Base-by-base conservation (phyloP, 2,329 filamentous ascomycete genomes). In the Fusarium marasasianum region DNA sequence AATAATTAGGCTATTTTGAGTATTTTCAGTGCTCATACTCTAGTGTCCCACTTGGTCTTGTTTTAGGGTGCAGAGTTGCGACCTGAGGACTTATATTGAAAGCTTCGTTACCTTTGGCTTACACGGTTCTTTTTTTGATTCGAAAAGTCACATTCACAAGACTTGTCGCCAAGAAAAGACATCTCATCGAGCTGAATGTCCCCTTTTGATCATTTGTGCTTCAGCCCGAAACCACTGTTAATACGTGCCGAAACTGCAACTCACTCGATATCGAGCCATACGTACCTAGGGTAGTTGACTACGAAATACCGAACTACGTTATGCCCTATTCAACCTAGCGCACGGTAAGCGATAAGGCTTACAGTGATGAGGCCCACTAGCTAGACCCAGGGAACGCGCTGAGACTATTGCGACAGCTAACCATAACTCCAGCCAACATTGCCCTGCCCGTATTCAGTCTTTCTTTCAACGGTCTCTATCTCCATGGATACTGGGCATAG, bases 341-440 rank as follows among this genome's bases (percentile, higher is more conserved):
- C 14, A 47, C 31, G 7, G 55, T 37, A 26, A 44, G 31, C 31
- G 38, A 51, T 26, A 58, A 63, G 40, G 59, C 38, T 63, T 33
- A 35, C 41, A 43, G 13, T 8, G 62, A 40, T 35, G 13, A 31
- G 45, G 9, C 20, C 65, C 57, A 64, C 65, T 50, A n/a, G 24
- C 14, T 33, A 17, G 13, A 29, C 12, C 26, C 26, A 29, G 41
- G 51, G 55, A 29, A 43, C 44, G 60, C 56, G 65, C 33, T 38
- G 47, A 53, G 24, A 26, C 38, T 48, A 31, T 44, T 66, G 57
- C 63, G 61, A 73, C 53, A 50, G 64, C 56, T 61, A 54, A 56
- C 22, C 38, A 15, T 24, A 63, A 61, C 59, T 68, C 35, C 40
- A 67, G 14, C 29, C 51, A 44, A 55, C 45, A 40, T 53, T 59